Evolutionary conservation across 2,329 filamentous ascomycete genomes (phyloP), one percentile per base, ranked within the genome.

Genomic region (Phaeoacremonium minimum): DNA sequence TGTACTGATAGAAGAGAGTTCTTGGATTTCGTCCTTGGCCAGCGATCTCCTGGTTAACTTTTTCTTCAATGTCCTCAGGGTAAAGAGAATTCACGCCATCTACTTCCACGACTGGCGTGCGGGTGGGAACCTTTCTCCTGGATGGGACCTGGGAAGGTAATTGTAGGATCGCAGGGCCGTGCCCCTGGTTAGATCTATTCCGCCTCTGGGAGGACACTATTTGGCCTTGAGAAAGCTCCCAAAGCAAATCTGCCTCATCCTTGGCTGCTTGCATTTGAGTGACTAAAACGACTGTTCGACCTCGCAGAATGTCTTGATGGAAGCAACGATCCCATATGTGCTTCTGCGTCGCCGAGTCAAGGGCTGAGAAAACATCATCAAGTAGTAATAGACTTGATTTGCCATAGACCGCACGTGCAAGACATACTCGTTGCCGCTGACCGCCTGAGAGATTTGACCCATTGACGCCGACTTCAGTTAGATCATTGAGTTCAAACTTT

Each of bases 401-500:
- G 6, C 33, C 28, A 36, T 45, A 44, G 17, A 48, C 28, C 15
- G 46, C 44, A 18, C 46, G 44, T 15, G 46, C 44, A 5, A 48
- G 32, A 11, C 40, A 37, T 8, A 51, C 35, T 15, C 49, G 42
- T 34, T 50, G 48, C 28, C 46, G 46, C 31, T 52, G 49, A 6
- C 49, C 48, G 12, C 49, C 48, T 7, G 40, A 45, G 3, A 52
- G 42, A 11, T 38, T 41, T 15, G 43, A 30, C 4, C 49, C 49
- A 14, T 39, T 42, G 18, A 38, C 44, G 16, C 48, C 49, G 9
- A 49, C 46, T 7, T 42, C 18, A 6, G 47, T 49, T 8, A 20
- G 28, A 18, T 50, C 46, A 2, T 46, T 43, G 13, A 29, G 19
- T 7, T 40, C 36, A 8, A 45, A 33, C 14, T 82, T 81, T n/a